Evolutionary conservation across 768 basidiomycete species (phyloP), one percentile per base, ranked within the genome.

Genomic region (Trametes villosa): DNA sequence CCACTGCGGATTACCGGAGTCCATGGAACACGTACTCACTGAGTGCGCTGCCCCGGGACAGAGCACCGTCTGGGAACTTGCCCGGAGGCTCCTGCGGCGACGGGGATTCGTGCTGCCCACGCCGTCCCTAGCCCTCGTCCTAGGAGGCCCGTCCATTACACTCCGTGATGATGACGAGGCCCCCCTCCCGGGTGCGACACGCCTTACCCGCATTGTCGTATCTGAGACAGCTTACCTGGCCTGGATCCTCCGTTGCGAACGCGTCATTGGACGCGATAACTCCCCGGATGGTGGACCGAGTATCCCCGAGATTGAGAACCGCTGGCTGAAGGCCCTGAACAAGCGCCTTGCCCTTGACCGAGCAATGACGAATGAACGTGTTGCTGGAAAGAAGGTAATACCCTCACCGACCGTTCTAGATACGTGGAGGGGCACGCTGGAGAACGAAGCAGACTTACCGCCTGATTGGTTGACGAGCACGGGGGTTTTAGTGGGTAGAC

Each of bases 11-110:
- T 41, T 22, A 9, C 47, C 31, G 0, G 71, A 74, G 8, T 59
- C 63, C 0, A 60, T 71, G 51, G 51, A 38, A 0, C 72, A 73
- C 47, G 68, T 72, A 3, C 61, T 72, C 0, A 52, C 36, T 0
- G 11, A 59, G 0, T 72, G 71, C 36, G 6, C 40, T 2, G 51
- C 53, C 4, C 42, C 53, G 3, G 64, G 55, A 1, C 29, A 49
- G 17, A 7, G 13, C 15, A 4, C 29, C 20, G n/a, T 66, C 3
- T 64, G 65, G 69, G 4, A 24, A 4, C 54, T 69, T 0, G 45
- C 33, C 0, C 5, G 9, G 9, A 40, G 41, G 7, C 49, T 66
- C 17, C 63, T 59, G 57, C 15, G 0, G 12, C 27, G 22, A 22
- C 53, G 53, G 20, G 18, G 11, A 0, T n/a, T 30, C 5, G 0